Percentiles rank a stretch among this genome's conserved stretches.
Conservation (phyloP, 163 green algal species). For the Scenedesmus sp. region DNA sequence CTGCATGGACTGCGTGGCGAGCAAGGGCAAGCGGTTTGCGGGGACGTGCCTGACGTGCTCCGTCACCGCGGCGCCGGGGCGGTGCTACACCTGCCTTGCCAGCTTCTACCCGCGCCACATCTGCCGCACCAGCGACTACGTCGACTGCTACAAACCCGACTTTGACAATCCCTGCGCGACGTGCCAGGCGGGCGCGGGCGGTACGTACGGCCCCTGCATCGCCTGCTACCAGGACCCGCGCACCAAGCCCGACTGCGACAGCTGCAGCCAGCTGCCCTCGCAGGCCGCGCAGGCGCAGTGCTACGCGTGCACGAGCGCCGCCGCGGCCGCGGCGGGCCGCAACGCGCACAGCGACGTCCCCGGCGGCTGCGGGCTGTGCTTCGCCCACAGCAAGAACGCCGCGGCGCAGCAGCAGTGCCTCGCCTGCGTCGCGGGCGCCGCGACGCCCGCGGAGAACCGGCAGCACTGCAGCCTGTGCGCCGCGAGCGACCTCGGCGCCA, state of each 20-base stretch:
- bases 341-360: neutral
- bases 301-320: slow-evolving; percentile 1
- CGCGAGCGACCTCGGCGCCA: neutral
- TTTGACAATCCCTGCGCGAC: slow-evolving; percentile 40
- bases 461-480: slow-evolving; percentile 16
- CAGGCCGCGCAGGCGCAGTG: slow-evolving; percentile 6
- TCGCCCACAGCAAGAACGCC: neutral
- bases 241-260: slow-evolving; percentile 18
- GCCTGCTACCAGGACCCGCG: neutral
- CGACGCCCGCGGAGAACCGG: neutral
- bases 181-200: neutral
- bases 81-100: slow-evolving; percentile 6
- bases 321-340: too few species aligned
- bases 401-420: slow-evolving; percentile 9
- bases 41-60: slow-evolving; percentile 25
- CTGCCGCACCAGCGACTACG: slow-evolving; percentile 3
- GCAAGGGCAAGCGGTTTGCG: slow-evolving; percentile 16
- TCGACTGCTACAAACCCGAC: slow-evolving; percentile 41
- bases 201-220: slow-evolving; percentile 11
- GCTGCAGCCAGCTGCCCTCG: neutral
- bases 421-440: neutral
- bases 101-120: slow-evolving; percentile 12
- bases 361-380: slow-evolving; percentile 31
- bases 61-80: neutral
- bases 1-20: slow-evolving; percentile 23